Evolutionary conservation across 1,284 basidiomycete genomes (phyloP).

Genomic region (Naganishia albida): DNA sequence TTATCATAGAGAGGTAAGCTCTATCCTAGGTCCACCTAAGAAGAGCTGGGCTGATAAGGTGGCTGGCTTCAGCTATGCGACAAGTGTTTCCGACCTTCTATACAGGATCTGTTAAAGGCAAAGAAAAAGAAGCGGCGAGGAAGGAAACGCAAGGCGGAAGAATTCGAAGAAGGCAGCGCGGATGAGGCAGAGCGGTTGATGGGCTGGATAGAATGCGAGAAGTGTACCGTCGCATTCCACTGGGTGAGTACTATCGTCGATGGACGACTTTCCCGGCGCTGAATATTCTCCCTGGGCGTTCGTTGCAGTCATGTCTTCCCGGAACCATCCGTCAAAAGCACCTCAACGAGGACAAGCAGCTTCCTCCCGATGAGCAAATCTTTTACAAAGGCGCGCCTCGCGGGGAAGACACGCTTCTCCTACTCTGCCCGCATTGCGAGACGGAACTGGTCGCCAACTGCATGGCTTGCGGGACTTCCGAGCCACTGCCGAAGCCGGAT

Average conservation of each 20-base stretch:
- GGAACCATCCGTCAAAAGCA: conserved; percentile 70
- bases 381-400: conserved; percentile 55
- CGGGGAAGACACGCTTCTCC: conserved; percentile 68
- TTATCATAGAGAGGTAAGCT: conserved; percentile 34
- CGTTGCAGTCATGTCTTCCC: conserved; percentile 62
- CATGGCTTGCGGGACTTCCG: conserved; percentile 68
- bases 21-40: background rate
- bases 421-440: conserved; percentile 70
- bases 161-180: conserved; percentile 60
- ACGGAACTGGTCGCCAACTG: conserved; percentile 56
- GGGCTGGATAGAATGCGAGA: conserved; percentile 82
- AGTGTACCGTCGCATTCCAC: conserved; percentile 73
- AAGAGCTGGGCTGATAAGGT: background rate
- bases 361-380: conserved; percentile 52
- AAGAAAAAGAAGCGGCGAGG: conserved; percentile 38
- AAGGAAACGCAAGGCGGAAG: conserved; percentile 58
- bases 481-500: conserved; percentile 64
- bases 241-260: conserved; percentile 57
- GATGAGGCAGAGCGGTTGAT: conserved; percentile 63
- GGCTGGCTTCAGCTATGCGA: conserved; percentile 43
- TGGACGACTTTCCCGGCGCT: background rate
- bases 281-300: background rate
- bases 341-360: conserved; percentile 59
- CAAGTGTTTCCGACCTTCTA: conserved; percentile 43
- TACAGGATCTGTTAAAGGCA: conserved; percentile 41